Evolutionary conservation across 768 basidiomycete species (phyloP).

Genomic region (Lactifluus volemus): DNA sequence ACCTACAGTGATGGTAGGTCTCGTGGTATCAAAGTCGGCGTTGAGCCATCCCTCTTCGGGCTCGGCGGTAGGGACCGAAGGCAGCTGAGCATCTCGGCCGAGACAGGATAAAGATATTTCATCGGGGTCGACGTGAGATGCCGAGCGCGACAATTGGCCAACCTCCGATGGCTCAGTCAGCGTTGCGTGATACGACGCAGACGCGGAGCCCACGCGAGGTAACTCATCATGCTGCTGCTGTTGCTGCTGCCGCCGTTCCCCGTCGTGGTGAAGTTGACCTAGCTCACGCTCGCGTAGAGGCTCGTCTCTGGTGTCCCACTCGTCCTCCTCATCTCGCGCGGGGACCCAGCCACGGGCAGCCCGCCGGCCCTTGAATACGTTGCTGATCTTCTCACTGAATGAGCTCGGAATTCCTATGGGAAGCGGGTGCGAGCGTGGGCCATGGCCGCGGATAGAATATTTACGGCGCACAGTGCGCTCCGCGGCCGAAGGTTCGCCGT

Average conservation of each 20-base stretch:
- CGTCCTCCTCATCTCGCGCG: constrained; percentile 7
- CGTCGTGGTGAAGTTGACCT: neutral
- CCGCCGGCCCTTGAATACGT: constrained; percentile 17
- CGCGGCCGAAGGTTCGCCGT: constrained; percentile 36
- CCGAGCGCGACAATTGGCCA: neutral
- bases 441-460: constrained; percentile 11
- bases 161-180: neutral
- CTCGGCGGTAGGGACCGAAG: neutral
- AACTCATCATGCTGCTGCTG: neutral
- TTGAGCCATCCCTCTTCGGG: constrained; percentile 9
- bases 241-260: neutral
- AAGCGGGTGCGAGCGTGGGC: constrained; percentile 10
- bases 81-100: neutral
- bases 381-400: constrained; percentile 15
- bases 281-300: neutral
- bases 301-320: constrained; percentile 17
- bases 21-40: neutral
- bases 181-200: neutral
- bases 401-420: constrained; percentile 19
- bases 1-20: neutral
- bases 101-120: neutral
- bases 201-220: neutral
- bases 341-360: constrained; percentile 13
- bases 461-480: constrained; percentile 29
- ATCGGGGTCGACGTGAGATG: constrained; percentile 3